These are phyloP conservation scores for Calocybe cyanea DNA, from an alignment of 768 basidiomycete species.

Conservation along the genomic window DNA sequence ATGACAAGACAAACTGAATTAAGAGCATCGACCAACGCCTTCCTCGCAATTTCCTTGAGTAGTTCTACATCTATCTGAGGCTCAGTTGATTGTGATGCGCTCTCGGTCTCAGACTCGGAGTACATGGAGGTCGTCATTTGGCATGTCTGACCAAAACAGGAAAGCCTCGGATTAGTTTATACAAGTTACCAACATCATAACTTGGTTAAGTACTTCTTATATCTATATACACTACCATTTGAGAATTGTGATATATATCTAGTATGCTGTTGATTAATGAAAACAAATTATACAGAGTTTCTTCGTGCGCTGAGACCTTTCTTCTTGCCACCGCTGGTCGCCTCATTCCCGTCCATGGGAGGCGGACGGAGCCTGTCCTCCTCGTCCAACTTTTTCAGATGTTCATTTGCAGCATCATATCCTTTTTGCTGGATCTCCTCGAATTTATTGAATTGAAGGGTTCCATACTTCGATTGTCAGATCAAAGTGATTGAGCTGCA, in stretches of 20 bases:
- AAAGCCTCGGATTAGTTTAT: neutral
- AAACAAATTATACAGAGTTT: slow-evolving; percentile 69
- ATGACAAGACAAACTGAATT: slow-evolving; percentile 58
- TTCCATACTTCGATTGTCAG: slow-evolving; percentile 69
- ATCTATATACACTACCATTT: no score
- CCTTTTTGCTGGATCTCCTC: slow-evolving; percentile 86
- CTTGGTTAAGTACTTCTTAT: no score
- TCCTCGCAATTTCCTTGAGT: slow-evolving; percentile 75
- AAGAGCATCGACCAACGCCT: slow-evolving; percentile 77
- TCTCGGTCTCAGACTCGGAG: slow-evolving; percentile 9
- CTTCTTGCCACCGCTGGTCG: slow-evolving; percentile 44
- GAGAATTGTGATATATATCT: no score
- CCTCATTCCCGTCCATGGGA: slow-evolving; percentile 56
- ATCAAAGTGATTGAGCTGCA: no score
- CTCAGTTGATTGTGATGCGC: slow-evolving; percentile 26
- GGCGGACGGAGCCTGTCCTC: slow-evolving; percentile 82
- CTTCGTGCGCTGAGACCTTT: slow-evolving; percentile 76
- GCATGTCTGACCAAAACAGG: neutral
- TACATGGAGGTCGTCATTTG: slow-evolving; percentile 11
- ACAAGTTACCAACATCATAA: no score
- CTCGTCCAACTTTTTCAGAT: slow-evolving; percentile 74
- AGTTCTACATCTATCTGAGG: slow-evolving; percentile 52
- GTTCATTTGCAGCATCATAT: slow-evolving; percentile 64
- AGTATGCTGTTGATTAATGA: no score
- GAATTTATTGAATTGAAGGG: slow-evolving; percentile 85